phyloP scores from a whole-genome alignment of 768 basidiomycete genomes.

The Rhizopogon vulgaris region DNA sequence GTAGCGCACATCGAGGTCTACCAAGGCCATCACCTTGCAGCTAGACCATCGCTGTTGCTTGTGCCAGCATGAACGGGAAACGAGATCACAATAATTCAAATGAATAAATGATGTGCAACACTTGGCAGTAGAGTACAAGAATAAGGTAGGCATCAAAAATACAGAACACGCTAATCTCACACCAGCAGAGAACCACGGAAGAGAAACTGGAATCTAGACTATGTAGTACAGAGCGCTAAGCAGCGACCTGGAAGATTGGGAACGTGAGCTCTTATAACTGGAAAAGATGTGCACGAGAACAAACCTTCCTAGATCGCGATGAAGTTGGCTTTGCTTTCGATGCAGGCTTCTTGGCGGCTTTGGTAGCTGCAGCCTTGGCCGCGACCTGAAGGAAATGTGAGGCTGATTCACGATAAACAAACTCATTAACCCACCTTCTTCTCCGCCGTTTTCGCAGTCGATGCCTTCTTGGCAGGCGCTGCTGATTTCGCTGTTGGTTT shows the following conservation, averaged over 20 bases:
- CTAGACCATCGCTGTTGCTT: neutral
- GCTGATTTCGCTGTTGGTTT: constrained; percentile 1
- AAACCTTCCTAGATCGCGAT: neutral
- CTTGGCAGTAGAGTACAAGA: neutral
- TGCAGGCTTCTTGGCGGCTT: constrained; percentile 20
- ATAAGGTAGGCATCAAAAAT: constrained; percentile 4
- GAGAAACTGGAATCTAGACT: neutral
- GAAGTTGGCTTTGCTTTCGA: constrained; percentile 4
- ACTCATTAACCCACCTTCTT: constrained; percentile 14
- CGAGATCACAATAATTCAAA: neutral
- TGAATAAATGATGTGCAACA: neutral
- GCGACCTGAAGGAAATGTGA: constrained; percentile 13
- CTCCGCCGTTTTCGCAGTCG: constrained; percentile 19
- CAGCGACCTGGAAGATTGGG: neutral
- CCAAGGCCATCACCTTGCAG: neutral
- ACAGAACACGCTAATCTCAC: neutral
- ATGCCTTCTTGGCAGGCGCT: constrained; percentile 11
- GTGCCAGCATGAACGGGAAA: too few relatives aligned
- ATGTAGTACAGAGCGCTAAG: neutral
- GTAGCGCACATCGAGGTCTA: too few relatives aligned
- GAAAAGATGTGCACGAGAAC: neutral
- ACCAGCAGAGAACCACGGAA: neutral
- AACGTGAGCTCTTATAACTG: neutral
- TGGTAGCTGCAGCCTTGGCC: constrained; percentile 24
- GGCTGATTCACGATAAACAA: neutral